These are phyloP conservation scores for Fimicolochytrium jonesii DNA, from an alignment of 192 early-diverging fungal species.

Conservation along the genomic window DNA sequence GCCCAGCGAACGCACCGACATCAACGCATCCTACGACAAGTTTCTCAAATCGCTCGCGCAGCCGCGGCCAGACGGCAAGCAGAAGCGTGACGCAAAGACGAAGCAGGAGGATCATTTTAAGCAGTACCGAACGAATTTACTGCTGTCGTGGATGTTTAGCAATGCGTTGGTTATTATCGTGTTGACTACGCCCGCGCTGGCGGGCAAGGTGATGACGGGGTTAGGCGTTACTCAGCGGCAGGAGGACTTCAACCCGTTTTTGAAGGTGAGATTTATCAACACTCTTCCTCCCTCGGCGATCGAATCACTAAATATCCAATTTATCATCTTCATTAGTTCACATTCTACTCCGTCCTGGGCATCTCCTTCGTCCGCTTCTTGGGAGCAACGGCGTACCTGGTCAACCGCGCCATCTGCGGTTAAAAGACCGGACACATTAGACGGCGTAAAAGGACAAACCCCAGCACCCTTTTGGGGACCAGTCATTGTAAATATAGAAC, in stretches of 20 bases:
- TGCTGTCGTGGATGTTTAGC: slow-evolving; percentile 83
- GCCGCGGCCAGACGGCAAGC: slow-evolving; percentile 43
- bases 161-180: slow-evolving; percentile 70
- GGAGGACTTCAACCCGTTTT: slow-evolving; percentile 61
- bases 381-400: slow-evolving; percentile 69
- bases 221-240: slow-evolving; percentile 8
- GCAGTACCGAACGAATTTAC: slow-evolving; percentile 76
- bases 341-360: slow-evolving; percentile 80
- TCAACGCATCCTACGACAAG: slow-evolving; percentile 80
- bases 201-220: slow-evolving; percentile 15
- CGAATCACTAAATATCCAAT: not conserved
- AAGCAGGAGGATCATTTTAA: slow-evolving; percentile 90
- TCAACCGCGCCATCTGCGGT: slow-evolving; percentile 58
- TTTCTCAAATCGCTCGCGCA: slow-evolving; percentile 61
- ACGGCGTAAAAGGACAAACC: no score
- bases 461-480: no score
- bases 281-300: not conserved
- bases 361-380: slow-evolving; percentile 71
- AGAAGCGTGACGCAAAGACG: slow-evolving; percentile 69
- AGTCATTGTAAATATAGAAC: no score
- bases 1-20: slow-evolving; percentile 69
- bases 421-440: no score
- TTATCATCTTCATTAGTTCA: slow-evolving; percentile 47
- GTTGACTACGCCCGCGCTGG: slow-evolving; percentile 51
- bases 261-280: slow-evolving; percentile 26